Evolutionary conservation across 306 rosid genomes (phyloP).

Genomic region (Prunus mume): DNA sequence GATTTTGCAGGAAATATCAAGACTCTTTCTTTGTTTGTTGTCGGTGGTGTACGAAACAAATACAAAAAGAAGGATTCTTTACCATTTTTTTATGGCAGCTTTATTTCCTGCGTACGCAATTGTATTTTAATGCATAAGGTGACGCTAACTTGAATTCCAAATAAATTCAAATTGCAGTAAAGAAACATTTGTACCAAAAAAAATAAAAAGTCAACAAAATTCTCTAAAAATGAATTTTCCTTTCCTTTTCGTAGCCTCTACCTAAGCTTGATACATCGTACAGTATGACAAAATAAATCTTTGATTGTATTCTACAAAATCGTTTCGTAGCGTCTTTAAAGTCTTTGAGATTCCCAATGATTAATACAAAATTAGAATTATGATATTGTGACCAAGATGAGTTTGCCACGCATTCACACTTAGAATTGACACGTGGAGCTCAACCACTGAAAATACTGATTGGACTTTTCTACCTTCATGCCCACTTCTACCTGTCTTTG

Average conservation of each 20-base stretch:
- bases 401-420: neutral
- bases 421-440: neutral
- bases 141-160: conserved; percentile 10
- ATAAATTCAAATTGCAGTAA: neutral
- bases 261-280: neutral
- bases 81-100: neutral
- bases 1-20: no score
- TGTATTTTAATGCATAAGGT: neutral
- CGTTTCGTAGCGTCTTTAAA: no score
- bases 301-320: no score
- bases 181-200: neutral
- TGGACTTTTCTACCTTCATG: neutral
- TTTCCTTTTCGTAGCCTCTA: conserved; percentile 9
- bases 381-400: neutral
- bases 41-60: neutral
- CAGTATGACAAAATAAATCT: neutral
- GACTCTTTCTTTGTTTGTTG: no score
- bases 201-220: neutral
- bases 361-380: neutral
- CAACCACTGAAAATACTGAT: neutral
- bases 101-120: conserved; percentile 3
- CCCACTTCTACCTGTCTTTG: neutral
- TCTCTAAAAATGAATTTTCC: neutral
- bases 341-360: neutral
- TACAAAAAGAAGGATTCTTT: neutral